Evolutionary conservation across 129 eudicot genomes (phyloP), one percentile per base, ranked within the genome.

Genomic region (Logfia minima): DNA sequence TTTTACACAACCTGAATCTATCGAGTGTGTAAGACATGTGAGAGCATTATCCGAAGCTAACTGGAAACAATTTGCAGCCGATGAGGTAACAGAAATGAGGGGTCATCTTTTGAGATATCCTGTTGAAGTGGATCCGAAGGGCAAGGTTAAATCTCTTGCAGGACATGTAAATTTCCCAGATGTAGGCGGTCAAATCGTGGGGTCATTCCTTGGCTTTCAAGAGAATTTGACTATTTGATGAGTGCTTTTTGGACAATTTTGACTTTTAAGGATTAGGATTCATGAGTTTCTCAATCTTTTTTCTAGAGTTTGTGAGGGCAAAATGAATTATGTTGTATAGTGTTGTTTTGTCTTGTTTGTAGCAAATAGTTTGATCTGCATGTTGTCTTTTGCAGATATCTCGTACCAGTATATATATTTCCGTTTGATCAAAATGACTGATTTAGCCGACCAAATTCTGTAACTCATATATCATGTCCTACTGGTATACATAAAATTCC

Each of bases 21-120:
- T 91, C 4, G 98, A 93, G 66, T 93, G 98, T 23, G 91, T 89
- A 13, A 79, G 92, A 79, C 84, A 83, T 31, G 90, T 93, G 18
- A 85, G 86, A 78, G 60, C 86, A 19, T 71, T 90, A 79, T 88
- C 91, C 0, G 98, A 93, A 74, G 79, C 64, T 71, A 87, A 93
- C 72, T 93, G 98, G 98, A 82, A 83, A 68, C 89, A 83, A 74
- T 93, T 82, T 80, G 90, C 90, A 21, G 80, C 90, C 2, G 84
- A 82, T 22, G 88, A 88, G 51, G 72, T 83, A 45, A 35, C 91
- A 2, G 97, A 89, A 55, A 90, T 93, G 97, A 79, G 80, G 76
- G 98, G 96, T 0, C 98, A 93, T 85, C 88, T 93, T 39, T 65
- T 92, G 43, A 92, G 77, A 59, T 92, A 93, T 74, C 98, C 98